Evolutionary conservation across 208 protist genomes (phyloP), one percentile per base, ranked within the genome.

Genomic region (Wallacemonas rigidus): DNA sequence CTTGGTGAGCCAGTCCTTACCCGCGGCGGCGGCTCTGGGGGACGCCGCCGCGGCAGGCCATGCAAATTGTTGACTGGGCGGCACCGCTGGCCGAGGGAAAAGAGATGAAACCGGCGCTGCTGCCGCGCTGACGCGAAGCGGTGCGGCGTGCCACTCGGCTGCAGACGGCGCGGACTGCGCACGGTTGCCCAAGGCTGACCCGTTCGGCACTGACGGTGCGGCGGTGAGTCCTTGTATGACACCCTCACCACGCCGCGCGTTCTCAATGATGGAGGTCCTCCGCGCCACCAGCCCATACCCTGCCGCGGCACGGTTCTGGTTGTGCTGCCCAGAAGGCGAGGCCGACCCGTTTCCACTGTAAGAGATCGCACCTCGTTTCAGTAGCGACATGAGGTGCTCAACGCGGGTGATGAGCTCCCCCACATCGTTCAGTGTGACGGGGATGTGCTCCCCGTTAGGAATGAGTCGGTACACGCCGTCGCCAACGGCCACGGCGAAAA

Each of bases 341-440:
- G 17, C n/a, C 6, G 15, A 4, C n/a, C 38, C n/a, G 39, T 26
- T 26, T 26, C 26, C 26, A 26, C 26, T 26, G 26, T 26, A 26
- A 26, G 26, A 26, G 26, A 26, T 26, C 26, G 26, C 26, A 26
- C 26, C 26, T 26, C 26, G 26, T 26, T 26, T 26, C 26, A 26
- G 26, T 26, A 26, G 26, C 26, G 12, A 68, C 48, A 8, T 8
- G n/a, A 36, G 6, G 53, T 58, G 26, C 56, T 78, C 62, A 9
- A 87, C 69, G 40, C 80, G 79, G 6, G 69, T 47, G 47, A 86
- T 77, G 62, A 78, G 88, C 71, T 88, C 86, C 45, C 73, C 69
- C 39, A 76, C 70, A 64, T 88, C 86, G 7, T 63, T 55, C 41
- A 54, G 56, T 6, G 75, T 88, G 38, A 91, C 80, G 15, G 69